A percentile compares a stretch with the other conserved stretches of the same genome.
Conservation (phyloP, 352 stramenopile genomes). For the Globisporangium radiosum region DNA sequence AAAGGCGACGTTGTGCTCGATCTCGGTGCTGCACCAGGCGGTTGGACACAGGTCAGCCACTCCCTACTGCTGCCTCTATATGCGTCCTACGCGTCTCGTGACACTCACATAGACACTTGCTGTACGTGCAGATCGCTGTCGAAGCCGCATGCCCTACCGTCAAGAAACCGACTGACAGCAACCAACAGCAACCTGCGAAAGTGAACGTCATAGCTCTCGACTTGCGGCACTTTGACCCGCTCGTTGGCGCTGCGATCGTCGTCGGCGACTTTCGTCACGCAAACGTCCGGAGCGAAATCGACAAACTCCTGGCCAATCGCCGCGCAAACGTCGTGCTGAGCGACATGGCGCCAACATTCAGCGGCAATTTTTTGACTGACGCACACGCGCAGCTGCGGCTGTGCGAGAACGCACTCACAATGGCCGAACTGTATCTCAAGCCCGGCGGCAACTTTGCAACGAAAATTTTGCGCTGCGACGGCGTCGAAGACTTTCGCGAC, state of each 20-base stretch:
- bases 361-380: slow-evolving; percentile 68
- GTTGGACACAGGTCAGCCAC: slow-evolving; percentile 68
- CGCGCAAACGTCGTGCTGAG: slow-evolving; percentile 77
- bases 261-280: slow-evolving; percentile 80
- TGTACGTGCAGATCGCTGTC: slow-evolving; percentile 35
- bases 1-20: slow-evolving; percentile 72
- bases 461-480: slow-evolving; percentile 77
- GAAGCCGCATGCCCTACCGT: slow-evolving; percentile 26
- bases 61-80: not conserved
- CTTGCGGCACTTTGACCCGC: slow-evolving; percentile 56
- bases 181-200: slow-evolving; percentile 4
- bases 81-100: no score
- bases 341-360: slow-evolving; percentile 86
- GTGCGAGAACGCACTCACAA: slow-evolving; percentile 80
- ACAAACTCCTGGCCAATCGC: slow-evolving; percentile 31
- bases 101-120: not conserved
- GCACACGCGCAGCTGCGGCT: slow-evolving; percentile 76
- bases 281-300: slow-evolving; percentile 47
- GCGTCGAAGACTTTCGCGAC: slow-evolving; percentile 64
- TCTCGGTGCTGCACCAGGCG: slow-evolving; percentile 74
- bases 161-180: slow-evolving; percentile 12
- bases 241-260: slow-evolving; percentile 62
- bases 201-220: slow-evolving; percentile 71
- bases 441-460: slow-evolving; percentile 73
- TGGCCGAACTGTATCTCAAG: slow-evolving; percentile 75